Evolutionary conservation across 768 basidiomycete genomes (phyloP), one percentile per base, ranked within the genome.

Genomic region (Leccinellum rugosiceps): DNA sequence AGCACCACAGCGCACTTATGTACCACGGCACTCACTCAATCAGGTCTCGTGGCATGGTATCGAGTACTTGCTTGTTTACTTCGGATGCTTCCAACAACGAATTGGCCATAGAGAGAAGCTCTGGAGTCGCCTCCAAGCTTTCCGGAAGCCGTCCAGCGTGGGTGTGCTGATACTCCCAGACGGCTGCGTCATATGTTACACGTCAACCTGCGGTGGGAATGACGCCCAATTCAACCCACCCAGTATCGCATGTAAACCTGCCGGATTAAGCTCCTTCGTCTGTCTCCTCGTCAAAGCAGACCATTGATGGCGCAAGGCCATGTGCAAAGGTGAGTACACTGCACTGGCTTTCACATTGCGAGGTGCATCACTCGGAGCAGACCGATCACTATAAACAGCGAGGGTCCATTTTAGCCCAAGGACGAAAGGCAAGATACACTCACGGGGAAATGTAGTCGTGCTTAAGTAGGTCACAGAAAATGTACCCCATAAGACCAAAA

Each of bases 401-500:
- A 60, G 41, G 21, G 46, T 48, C 28, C 32, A 43, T 47, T 48
- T 61, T 52, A 59, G 57, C 55, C 14, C 10, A 57, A 51, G 47
- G 48, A 48, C 56, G 7, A 56, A 26, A 30, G 49, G n/a, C 38
- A 25, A 25, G 46, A 35, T 49, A 38, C 41, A 72, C 94, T 75
- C 74, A 95, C 96, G 87, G 83, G 47, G 86, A 76, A 60, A 97
- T 84, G 71, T 88, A 93, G 59, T 94, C 87, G 66, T 97, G 96
- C 55, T 83, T 79, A 56, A 94, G 77, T 55, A 99, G 79, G 70
- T 98, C 95, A 60, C 92, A 93, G 68, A 98, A 97, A 66, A 97
- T 92, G 74, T 93, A 99, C 15, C 96, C 96, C 47, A 86, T 76
- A 58, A 95, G 78, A 21, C 96, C 96, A 69, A 93, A 95, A 15